A percentile compares a stretch with the other conserved stretches of the same genome.
Evolutionary conservation across 805 yeast species (phyloP).

Genomic region (Teunomyces stri): DNA sequence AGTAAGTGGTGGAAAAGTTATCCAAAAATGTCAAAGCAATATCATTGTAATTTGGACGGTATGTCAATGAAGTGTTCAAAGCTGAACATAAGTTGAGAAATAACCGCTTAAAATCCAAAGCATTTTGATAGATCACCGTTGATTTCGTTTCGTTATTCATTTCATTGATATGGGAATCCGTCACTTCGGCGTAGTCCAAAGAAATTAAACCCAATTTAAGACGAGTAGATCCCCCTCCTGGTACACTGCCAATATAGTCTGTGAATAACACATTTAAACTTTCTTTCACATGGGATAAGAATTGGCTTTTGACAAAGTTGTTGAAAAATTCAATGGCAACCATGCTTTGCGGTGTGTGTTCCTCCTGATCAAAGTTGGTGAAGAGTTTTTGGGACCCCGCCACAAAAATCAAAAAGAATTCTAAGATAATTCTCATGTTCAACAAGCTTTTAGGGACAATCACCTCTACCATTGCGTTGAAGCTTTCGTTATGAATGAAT

Average conservation of each 20-base stretch:
- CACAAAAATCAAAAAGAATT: conserved; percentile 65
- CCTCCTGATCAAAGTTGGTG: conserved; percentile 13
- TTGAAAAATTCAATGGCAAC: conserved; percentile 49
- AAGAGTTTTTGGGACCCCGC: conserved; percentile 50
- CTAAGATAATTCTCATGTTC: conserved; percentile 77
- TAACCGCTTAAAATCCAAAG: conserved; percentile 46
- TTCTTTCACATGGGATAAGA: conserved; percentile 60
- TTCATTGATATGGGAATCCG: conserved; percentile 2
- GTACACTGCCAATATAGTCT: conserved; percentile 27
- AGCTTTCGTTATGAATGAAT: conserved; percentile 60
- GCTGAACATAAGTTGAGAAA: conserved; percentile 48
- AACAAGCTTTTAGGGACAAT: conserved; percentile 69
- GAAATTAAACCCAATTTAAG: conserved; percentile 30
- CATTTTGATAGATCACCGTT: conserved; percentile 38
- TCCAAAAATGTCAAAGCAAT: conserved; percentile 39
- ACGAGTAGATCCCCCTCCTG: conserved; percentile 8
- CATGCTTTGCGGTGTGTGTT: conserved; percentile 7
- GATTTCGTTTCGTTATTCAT: not conserved
- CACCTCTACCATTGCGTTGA: conserved; percentile 55
- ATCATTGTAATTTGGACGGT: conserved; percentile 54
- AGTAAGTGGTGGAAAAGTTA: conserved; percentile 33
- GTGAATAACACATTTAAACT: conserved; percentile 54
- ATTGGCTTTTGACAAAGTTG: conserved; percentile 61
- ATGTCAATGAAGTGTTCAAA: conserved; percentile 59
- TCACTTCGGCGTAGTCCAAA: conserved; percentile 31